Percentiles rank a stretch among this genome's conserved stretches.
These are phyloP conservation scores for Coprinopsis marcescibilis DNA, from an alignment of 768 basidiomycete species.

Conservation along the genomic window DNA sequence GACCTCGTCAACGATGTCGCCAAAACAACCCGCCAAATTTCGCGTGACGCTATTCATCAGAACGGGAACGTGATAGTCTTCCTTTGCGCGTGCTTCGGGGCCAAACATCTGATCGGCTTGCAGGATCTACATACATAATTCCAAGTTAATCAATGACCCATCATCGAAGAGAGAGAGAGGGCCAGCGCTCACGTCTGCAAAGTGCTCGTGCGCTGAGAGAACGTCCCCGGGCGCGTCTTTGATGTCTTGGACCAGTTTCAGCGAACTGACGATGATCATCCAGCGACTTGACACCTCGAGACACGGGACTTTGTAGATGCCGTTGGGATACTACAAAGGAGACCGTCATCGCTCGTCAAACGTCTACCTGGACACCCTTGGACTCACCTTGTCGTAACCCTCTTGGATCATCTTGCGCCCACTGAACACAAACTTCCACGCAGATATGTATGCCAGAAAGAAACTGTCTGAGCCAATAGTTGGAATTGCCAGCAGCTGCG, in stretches of 20 bases:
- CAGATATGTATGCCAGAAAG: constrained; percentile 10
- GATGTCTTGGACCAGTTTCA: constrained; percentile 31
- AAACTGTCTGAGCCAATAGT: constrained; percentile 13
- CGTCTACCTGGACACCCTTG: neutral
- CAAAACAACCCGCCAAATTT: constrained; percentile 19
- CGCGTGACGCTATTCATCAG: neutral
- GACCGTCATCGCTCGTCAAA: neutral
- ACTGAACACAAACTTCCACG: constrained; percentile 7
- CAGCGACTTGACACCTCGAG: constrained; percentile 20
- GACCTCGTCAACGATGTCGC: constrained; percentile 42
- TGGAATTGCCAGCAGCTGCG: constrained; percentile 6
- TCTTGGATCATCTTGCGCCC: constrained; percentile 13
- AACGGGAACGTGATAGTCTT: neutral
- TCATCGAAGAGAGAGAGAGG: neutral
- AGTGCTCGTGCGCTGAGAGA: constrained; percentile 27
- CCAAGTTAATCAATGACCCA: neutral
- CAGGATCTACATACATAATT: neutral
- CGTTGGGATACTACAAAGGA: constrained; percentile 9
- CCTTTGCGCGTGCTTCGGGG: neutral
- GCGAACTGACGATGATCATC: constrained; percentile 30
- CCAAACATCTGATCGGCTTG: neutral
- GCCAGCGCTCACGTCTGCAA: constrained; percentile 24
- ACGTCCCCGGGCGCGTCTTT: constrained; percentile 31
- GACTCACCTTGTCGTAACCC: constrained; percentile 14
- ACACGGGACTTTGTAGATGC: constrained; percentile 12